Evolutionary conservation across 2,329 filamentous ascomycete species (phyloP).

Genomic region (Clonostachys rosea): DNA sequence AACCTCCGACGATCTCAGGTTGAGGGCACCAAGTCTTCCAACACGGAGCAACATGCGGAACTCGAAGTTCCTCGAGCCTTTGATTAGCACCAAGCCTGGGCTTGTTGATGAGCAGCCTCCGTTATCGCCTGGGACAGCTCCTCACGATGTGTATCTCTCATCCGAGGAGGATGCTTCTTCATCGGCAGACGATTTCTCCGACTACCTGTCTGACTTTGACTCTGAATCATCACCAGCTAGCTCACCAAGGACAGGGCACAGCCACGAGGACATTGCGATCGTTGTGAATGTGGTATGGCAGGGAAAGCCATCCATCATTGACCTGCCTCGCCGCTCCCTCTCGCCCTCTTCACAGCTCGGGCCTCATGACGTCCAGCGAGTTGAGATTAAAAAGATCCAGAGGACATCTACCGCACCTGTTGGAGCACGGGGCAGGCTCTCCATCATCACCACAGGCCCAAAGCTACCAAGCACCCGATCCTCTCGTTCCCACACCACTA

Average conservation of each 20-base stretch:
- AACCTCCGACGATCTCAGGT: background rate
- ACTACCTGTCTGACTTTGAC: slow-evolving; percentile 38
- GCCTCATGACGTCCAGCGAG: background rate
- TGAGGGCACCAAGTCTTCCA: slow-evolving; percentile 30
- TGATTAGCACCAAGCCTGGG: slow-evolving; percentile 6
- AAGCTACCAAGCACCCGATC: slow-evolving; percentile 21
- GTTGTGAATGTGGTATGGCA: slow-evolving; percentile 55
- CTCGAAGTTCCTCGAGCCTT: slow-evolving; percentile 32
- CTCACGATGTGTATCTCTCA: slow-evolving; percentile 59
- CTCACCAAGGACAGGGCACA: slow-evolving; percentile 22
- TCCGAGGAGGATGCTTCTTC: slow-evolving; percentile 63
- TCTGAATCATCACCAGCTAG: slow-evolving; percentile 19
- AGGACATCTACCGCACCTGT: background rate
- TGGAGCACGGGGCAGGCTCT: slow-evolving; percentile 15
- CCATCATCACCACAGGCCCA: slow-evolving; percentile 5
- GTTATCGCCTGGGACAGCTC: slow-evolving; percentile 31
- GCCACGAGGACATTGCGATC: slow-evolving; percentile 51
- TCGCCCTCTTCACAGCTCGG: background rate
- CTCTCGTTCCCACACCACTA: slow-evolving; percentile 32
- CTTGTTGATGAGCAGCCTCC: slow-evolving; percentile 18
- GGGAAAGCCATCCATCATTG: slow-evolving; percentile 54
- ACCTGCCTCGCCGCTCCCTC: slow-evolving; percentile 39
- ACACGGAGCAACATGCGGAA: slow-evolving; percentile 35
- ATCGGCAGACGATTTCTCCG: slow-evolving; percentile 55
- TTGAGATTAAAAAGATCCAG: background rate